These are phyloP conservation scores for Tetracentron sinense DNA, from an alignment of 164 flowering plant genomes.

Conservation along the genomic window DNA sequence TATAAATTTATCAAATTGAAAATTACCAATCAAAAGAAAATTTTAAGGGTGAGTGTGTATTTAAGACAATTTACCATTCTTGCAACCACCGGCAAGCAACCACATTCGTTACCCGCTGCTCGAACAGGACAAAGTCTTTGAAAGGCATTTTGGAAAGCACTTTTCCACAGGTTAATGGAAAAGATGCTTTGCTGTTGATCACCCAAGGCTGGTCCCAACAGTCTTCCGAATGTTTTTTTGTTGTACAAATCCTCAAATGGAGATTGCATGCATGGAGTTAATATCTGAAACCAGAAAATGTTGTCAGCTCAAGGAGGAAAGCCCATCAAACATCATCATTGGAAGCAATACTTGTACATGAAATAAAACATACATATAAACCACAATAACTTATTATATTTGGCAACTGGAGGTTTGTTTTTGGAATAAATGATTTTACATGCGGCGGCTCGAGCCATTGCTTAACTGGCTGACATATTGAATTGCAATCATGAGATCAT, in stretches of 20 bases:
- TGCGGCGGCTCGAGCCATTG: no score
- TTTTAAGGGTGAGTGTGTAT: neutral
- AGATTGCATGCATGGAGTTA: constrained; percentile 92
- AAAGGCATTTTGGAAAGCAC: constrained; percentile 83
- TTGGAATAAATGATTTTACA: no score
- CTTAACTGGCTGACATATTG: no score
- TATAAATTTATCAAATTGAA: no score
- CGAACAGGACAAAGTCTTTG: constrained; percentile 92
- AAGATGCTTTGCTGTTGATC: constrained; percentile 81
- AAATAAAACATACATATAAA: no score
- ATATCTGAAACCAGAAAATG: constrained; percentile 44
- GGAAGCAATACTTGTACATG: no score
- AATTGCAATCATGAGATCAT: no score
- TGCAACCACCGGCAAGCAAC: constrained; percentile 88
- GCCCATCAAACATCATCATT: neutral
- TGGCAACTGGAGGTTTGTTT: no score
- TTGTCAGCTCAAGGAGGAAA: neutral
- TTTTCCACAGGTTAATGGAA: constrained; percentile 80
- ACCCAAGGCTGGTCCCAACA: constrained; percentile 66
- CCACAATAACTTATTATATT: no score
- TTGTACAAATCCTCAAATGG: constrained; percentile 33
- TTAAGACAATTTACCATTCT: constrained; percentile 53
- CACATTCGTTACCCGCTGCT: constrained; percentile 90
- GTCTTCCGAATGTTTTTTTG: constrained; percentile 34
- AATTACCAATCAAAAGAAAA: no score